Evolutionary conservation across 805 yeast species (phyloP).

Genomic region (Ogataea paraovalis): DNA sequence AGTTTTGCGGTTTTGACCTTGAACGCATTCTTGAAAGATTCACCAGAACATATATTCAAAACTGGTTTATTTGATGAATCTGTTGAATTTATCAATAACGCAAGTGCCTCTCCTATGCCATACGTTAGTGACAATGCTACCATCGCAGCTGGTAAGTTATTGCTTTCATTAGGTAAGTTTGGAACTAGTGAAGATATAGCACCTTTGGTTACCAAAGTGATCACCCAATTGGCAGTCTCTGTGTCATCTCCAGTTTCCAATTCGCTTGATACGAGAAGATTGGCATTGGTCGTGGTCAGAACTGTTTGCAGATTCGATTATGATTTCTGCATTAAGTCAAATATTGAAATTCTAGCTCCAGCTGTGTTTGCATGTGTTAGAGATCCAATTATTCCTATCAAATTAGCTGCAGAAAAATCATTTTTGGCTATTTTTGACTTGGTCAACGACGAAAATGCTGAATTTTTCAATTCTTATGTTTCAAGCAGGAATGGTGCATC

Average conservation of each 20-base stretch:
- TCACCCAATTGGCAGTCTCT: constrained; percentile 46
- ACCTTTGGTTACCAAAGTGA: constrained; percentile 39
- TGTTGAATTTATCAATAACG: constrained; percentile 43
- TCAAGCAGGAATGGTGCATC: constrained; percentile 33
- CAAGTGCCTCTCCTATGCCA: constrained; percentile 39
- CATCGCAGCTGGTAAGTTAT: constrained; percentile 75
- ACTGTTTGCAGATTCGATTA: constrained; percentile 66
- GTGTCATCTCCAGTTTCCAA: constrained; percentile 52
- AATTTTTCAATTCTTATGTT: constrained; percentile 64
- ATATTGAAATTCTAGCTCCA: constrained; percentile 57
- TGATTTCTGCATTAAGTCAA: constrained; percentile 46
- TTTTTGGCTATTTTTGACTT: constrained; percentile 68
- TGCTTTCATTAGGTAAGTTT: constrained; percentile 46
- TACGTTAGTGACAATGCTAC: constrained; percentile 72
- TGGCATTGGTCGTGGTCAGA: constrained; percentile 70
- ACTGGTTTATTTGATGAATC: constrained; percentile 49
- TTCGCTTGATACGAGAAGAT: constrained; percentile 74
- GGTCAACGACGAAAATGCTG: constrained; percentile 59
- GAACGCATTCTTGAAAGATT: constrained; percentile 76
- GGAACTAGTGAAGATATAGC: constrained; percentile 31
- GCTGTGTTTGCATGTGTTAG: constrained; percentile 79
- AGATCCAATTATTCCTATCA: constrained; percentile 86
- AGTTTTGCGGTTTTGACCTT: constrained; percentile 67
- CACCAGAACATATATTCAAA: constrained; percentile 60
- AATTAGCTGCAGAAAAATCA: constrained; percentile 91